Base-by-base conservation (phyloP, 805 yeast genomes). In the Isabelozyma gotoi region DNA sequence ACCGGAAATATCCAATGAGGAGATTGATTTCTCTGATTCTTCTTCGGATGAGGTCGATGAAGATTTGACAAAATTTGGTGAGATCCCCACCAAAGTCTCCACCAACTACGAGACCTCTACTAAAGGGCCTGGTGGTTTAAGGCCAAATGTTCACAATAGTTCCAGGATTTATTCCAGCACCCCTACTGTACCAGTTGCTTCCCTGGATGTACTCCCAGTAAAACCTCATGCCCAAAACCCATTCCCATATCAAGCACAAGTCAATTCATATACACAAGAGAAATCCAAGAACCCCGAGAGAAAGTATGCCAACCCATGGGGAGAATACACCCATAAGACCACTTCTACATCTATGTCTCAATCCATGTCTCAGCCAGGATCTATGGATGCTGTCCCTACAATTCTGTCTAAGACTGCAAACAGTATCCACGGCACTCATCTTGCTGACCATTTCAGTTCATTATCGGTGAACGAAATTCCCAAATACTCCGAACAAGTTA, bases 271-370 rank as follows among this genome's bases (percentile, higher is more conserved):
- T 18, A 12, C 33, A 4, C 29, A 24, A 3, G 29, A 24, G 29
- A 24, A 24, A 42, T 8, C n/a, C 16, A 32, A 15, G 34, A 32
- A 32, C 34, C 5, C 34, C 16, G 40, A 40, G 5, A 45, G 45
- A 35, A 55, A 49, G 31, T 43, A 45, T 42, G 57, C 58, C 11
- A 67, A 67, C 38, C 72, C 72, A 3, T 67, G 72, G 72, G 67
- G 67, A 3, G 65, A 61, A 7, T 66, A 50, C 44, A 50, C 59
- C 14, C 10, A 3, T 19, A 12, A n/a, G 27, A 10, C 33, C 5
- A 32, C 18, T 17, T 32, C 42, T 10, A 15, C 41, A 18, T 27
- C 44, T 15, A 21, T 38, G 20, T 17, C n/a, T 4, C 37, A 38
- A 17, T 19, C 21, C 8, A 16, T 36, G 16, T 36, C 44, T 16